These are phyloP conservation scores for Chytriomyces hyalinus DNA, from an alignment of 192 early-diverging fungal genomes.

Conservation along the genomic window DNA sequence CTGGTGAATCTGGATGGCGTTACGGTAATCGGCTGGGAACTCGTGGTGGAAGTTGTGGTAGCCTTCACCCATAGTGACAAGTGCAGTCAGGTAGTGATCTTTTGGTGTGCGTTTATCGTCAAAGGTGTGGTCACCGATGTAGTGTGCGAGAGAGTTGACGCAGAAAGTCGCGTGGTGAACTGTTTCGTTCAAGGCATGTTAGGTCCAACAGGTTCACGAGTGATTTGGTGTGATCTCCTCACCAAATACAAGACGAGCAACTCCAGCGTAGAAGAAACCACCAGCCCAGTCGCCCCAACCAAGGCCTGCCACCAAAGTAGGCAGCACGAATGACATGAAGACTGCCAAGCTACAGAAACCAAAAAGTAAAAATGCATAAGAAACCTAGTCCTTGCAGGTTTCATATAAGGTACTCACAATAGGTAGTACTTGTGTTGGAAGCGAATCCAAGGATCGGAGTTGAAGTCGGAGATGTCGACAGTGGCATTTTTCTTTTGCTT, in stretches of 20 bases:
- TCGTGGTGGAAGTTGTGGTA: constrained; percentile 69
- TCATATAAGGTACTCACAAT: constrained; percentile 25
- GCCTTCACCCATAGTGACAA: constrained; percentile 59
- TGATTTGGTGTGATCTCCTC: neutral
- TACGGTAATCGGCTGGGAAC: constrained; percentile 63
- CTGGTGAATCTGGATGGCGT: constrained; percentile 55
- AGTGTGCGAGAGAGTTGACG: constrained; percentile 65
- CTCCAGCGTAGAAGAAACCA: constrained; percentile 53
- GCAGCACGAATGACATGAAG: constrained; percentile 75
- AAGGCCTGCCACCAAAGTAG: constrained; percentile 81
- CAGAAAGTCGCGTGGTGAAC: constrained; percentile 64
- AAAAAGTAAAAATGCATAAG: too few relatives aligned
- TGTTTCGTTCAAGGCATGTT: constrained; percentile 53
- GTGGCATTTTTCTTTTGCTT: constrained; percentile 42
- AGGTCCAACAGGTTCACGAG: constrained; percentile 42
- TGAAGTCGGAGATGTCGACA: constrained; percentile 55
- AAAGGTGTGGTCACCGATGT: constrained; percentile 45
- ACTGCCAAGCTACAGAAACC: too few relatives aligned
- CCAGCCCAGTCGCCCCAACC: constrained; percentile 66
- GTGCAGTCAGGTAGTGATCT: constrained; percentile 55
- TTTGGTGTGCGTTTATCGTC: constrained; percentile 79
- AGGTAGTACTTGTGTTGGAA: constrained; percentile 57
- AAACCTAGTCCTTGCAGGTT: too few relatives aligned
- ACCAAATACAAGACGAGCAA: constrained; percentile 51
- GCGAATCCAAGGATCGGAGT: constrained; percentile 50